Conservation (phyloP, 345 rosid genomes). For the Zanthoxylum bungeanum region DNA sequence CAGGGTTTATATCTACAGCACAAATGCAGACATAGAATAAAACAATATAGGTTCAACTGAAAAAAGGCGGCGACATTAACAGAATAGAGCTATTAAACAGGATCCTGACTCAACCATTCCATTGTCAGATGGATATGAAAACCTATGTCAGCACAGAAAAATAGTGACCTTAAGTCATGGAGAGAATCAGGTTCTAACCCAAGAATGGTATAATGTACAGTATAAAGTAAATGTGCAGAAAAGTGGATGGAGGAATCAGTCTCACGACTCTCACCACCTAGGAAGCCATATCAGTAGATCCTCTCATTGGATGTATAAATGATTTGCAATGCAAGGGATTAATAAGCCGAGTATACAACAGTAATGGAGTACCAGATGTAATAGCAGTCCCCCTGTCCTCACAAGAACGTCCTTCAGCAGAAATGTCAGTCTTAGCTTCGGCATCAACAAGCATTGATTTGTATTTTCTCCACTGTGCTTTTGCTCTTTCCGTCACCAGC, state of each 20-base stretch:
- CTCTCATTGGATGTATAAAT: background rate
- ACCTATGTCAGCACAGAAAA: too few relatives aligned
- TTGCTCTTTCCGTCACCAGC: slow-evolving; percentile 83
- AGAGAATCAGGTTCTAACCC: too few relatives aligned
- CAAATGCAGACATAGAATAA: background rate
- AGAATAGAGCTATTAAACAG: background rate
- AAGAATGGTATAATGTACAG: too few relatives aligned
- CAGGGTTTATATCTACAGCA: background rate
- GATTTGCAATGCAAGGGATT: background rate
- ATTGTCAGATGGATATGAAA: background rate
- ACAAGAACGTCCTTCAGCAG: slow-evolving; percentile 18
- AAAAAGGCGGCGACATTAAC: slow-evolving; percentile 5
- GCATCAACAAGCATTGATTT: slow-evolving; percentile 66
- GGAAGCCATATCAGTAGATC: background rate
- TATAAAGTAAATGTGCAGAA: background rate
- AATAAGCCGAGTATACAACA: background rate
- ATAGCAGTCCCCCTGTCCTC: slow-evolving; percentile 20
- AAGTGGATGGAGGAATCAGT: background rate
- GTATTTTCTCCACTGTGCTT: slow-evolving; percentile 69
- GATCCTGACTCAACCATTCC: background rate
- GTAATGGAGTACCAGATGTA: slow-evolving; percentile 26
- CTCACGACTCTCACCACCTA: background rate
- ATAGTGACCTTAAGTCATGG: background rate
- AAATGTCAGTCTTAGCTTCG: slow-evolving; percentile 24
- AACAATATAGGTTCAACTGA: background rate